phyloP scores from a whole-genome alignment of 768 basidiomycete species.

The Boletus subparvulus region DNA sequence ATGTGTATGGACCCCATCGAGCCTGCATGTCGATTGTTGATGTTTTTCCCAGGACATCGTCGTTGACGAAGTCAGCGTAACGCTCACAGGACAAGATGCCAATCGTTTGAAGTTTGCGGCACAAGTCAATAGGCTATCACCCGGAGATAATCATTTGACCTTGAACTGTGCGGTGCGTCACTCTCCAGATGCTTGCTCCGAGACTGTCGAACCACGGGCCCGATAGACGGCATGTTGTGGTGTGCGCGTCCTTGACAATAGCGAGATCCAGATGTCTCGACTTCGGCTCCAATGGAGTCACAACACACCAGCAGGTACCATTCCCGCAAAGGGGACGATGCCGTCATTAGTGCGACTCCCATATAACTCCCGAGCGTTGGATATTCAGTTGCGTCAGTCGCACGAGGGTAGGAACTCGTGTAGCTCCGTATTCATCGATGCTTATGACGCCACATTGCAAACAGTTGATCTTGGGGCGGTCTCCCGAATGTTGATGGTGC shows the following conservation, averaged over 20 bases:
- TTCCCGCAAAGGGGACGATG: conserved; percentile 27
- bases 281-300: conserved; percentile 68
- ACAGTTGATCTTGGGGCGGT: conserved; percentile 66
- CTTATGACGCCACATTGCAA: conserved; percentile 8
- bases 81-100: conserved; percentile 60
- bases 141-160: conserved; percentile 58
- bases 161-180: conserved; percentile 72
- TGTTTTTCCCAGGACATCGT: conserved; percentile 49
- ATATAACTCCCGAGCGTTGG: conserved; percentile 58
- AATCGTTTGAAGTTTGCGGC: conserved; percentile 59
- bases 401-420: conserved; percentile 24
- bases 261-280: conserved; percentile 62
- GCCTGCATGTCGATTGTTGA: conserved; percentile 6
- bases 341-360: conserved; percentile 60
- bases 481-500: conserved; percentile 50
- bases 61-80: conserved; percentile 60
- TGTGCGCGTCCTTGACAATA: conserved; percentile 63
- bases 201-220: not conserved
- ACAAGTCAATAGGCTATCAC: conserved; percentile 41
- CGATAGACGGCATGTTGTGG: conserved; percentile 64
- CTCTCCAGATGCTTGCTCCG: not conserved
- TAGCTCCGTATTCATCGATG: conserved; percentile 14
- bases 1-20: conserved; percentile 55
- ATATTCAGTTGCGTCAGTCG: conserved; percentile 64
- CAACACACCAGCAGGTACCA: conserved; percentile 28